Base-by-base conservation (phyloP, 257 asterid species). In the Striga asiatica region DNA sequence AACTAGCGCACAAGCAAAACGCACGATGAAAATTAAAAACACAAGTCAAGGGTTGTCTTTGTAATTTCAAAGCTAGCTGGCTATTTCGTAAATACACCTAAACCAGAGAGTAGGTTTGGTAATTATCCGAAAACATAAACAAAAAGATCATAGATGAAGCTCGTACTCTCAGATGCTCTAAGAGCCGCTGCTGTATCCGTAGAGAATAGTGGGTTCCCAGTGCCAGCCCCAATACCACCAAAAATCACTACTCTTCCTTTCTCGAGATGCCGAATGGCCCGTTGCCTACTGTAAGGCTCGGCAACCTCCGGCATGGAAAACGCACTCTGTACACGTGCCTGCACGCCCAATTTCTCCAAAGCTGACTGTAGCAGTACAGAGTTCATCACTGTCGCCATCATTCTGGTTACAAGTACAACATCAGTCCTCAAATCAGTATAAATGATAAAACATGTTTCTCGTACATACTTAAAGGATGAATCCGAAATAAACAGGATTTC, bases 311-410 rank as follows among this genome's bases (percentile, higher is more conserved):
- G 89, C 94, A 89, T 81, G 25, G 93, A 76, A 64, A 83, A 84
- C 39, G 98, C 84, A 62, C 91, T 83, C 76, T 83, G 98, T 20
- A 89, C 79, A 3, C 98, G 91, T 56, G 96, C 74, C 66, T 87
- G 96, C 68, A 89, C 81, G 4, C 98, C 96, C 54, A 78, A 38
- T 74, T 87, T 88, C 77, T 89, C 95, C 66, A 89, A 47, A 39
- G 94, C 89, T 3, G 98, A 87, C 76, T 89, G 96, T 60, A 89
- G 81, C 49, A 86, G 84, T 63, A 86, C 66, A 64, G 96, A 82
- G 56, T 89, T 89, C 98, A 89, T 89, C 71, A 89, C 79, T 23
- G 98, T 89, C 62, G 96, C 96, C 94, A 89, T 81, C 98, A 89
- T 86, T 64, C 98, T 89, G 76, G 68, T 66, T 35, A 69, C 35